Evolutionary conservation across 1,139 yeast species (phyloP), one percentile per base, ranked within the genome.

Genomic region (Entelexis sorbosivorans): DNA sequence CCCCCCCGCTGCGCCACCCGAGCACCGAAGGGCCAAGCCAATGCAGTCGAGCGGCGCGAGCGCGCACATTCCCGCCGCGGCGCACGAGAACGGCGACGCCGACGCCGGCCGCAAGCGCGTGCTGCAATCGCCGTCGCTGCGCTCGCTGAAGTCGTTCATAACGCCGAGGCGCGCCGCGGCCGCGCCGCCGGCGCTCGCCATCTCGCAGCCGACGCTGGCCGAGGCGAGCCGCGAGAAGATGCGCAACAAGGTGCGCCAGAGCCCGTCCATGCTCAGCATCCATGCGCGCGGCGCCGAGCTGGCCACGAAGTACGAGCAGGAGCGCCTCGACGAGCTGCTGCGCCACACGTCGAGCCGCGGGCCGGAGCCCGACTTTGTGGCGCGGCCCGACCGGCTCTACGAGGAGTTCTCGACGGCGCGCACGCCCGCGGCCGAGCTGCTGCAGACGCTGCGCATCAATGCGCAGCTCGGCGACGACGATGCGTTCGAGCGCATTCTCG

Each of bases 161-260:
- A 2, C 32, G 16, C 3, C 35, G 32, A 44, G 42, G 19, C 35
- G 50, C 3, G n/a, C 38, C 2, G 11, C 45, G n/a, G 16, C 46
- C 2, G 10, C 22, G 13, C 43, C 52, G 31, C 46, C 20, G 16
- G 16, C 29, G 33, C 49, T 45, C 4, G 43, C n/a, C 64, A 79
- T 79, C n/a, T 78, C 83, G 3, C 63, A 76, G 52, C 84, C 83
- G 0, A 70, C 74, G 2, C 79, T 81, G 8, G 76, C 74, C 52
- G 75, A 73, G 35, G 72, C 72, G 14, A 75, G 82, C 13, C 69
- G 79, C 44, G 78, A 74, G 56, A 78, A 77, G 58, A 67, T 78
- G 47, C 71, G 73, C 56, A 71, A 71, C 55, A 78, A 76, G 59
- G 65, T 79, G 47, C 70, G 72, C 55, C 76, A 75, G 51, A 76